Conservation (phyloP, 1,284 basidiomycete species). For the Ganoderma boninense region DNA sequence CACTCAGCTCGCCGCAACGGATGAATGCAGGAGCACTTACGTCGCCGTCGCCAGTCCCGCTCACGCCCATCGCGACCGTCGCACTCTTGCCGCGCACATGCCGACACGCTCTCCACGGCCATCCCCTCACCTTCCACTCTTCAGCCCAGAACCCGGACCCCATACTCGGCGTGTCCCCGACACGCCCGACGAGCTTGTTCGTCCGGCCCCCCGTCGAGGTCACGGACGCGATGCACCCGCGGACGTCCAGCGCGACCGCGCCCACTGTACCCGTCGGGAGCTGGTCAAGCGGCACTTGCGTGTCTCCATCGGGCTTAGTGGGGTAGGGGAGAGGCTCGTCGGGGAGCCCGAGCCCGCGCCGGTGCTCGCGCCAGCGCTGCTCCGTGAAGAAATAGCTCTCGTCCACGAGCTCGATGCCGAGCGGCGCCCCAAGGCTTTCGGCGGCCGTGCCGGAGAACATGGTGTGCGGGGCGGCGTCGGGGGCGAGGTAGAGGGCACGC, state of each 20-base stretch:
- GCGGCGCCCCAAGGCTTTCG: slow-evolving; percentile 63
- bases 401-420: slow-evolving; percentile 69
- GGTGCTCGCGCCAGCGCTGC: slow-evolving; percentile 77
- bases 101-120: slow-evolving; percentile 49
- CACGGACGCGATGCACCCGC: slow-evolving; percentile 74
- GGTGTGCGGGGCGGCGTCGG: slow-evolving; percentile 65
- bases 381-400: slow-evolving; percentile 82
- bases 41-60: slow-evolving; percentile 87
- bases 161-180: slow-evolving; percentile 84
- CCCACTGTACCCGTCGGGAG: slow-evolving; percentile 83
- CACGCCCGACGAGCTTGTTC: slow-evolving; percentile 82
- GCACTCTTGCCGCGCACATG: slow-evolving; percentile 48
- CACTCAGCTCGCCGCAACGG: not conserved
- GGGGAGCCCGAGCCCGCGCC: slow-evolving; percentile 74
- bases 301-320: slow-evolving; percentile 17
- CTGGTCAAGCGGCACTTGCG: slow-evolving; percentile 55
- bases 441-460: slow-evolving; percentile 74
- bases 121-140: slow-evolving; percentile 64
- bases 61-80: slow-evolving; percentile 72
- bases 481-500: slow-evolving; percentile 73
- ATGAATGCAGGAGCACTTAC: slow-evolving; percentile 45
- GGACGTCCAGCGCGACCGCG: slow-evolving; percentile 79
- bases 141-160: slow-evolving; percentile 86
- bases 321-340: slow-evolving; percentile 61
- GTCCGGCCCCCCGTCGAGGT: slow-evolving; percentile 86